These are phyloP conservation scores for Inga leiocalycina DNA, from an alignment of 306 rosid species.

Conservation along the genomic window DNA sequence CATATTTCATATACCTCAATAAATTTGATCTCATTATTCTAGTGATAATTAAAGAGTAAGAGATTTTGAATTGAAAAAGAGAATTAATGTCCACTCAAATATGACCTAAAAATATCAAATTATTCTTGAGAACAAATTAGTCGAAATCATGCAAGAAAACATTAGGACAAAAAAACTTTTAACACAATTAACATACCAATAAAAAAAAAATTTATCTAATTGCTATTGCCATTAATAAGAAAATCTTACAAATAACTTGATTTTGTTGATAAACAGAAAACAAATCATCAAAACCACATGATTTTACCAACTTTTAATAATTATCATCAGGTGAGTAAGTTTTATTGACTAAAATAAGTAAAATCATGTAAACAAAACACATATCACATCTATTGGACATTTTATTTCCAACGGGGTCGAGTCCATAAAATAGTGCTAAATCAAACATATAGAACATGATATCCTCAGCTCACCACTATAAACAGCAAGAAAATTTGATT, in stretches of 20 bases:
- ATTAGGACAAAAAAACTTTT: neutral
- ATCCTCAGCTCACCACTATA: conserved; percentile 22
- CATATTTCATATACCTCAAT: neutral
- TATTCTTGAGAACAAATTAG: neutral
- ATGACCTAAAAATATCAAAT: neutral
- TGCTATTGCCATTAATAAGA: neutral
- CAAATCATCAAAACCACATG: neutral
- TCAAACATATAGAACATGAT: neutral
- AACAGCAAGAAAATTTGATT: neutral
- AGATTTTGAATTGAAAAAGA: neutral
- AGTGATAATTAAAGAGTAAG: neutral
- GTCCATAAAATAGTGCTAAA: neutral
- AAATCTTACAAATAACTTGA: neutral
- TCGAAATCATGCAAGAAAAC: neutral
- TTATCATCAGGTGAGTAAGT: neutral
- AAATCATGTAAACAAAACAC: neutral
- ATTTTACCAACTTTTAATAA: neutral
- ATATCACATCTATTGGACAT: neutral
- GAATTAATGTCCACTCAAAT: neutral
- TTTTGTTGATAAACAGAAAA: neutral
- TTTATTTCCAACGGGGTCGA: neutral
- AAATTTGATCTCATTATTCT: neutral
- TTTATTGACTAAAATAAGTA: neutral
- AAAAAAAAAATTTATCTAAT: neutral
- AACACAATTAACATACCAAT: neutral